Evolutionary conservation across 2,329 filamentous ascomycete genomes (phyloP).

Genomic region (Colletotrichum chrysophilum): DNA sequence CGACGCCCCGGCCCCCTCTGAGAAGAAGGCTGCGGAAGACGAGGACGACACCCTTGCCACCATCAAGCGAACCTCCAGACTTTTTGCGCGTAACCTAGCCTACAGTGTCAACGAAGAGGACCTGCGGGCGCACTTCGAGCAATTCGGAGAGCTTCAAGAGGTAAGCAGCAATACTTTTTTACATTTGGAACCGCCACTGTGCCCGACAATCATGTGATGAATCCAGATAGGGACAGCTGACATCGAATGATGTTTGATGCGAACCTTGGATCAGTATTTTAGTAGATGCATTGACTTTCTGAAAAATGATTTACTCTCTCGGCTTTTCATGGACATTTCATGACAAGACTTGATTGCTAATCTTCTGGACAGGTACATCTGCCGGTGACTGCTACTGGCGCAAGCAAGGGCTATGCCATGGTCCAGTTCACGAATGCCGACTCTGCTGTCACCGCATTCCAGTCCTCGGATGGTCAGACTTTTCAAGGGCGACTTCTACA

Average conservation of each 20-base stretch:
- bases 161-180: slow-evolving; percentile 62
- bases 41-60: slow-evolving; percentile 56
- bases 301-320: slow-evolving; percentile 52
- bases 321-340: neutral
- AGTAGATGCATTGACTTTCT: slow-evolving; percentile 99
- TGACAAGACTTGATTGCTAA: slow-evolving; percentile 13
- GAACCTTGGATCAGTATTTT: slow-evolving; percentile 94
- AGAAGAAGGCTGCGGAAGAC: slow-evolving; percentile 33
- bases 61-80: slow-evolving; percentile 74
- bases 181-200: slow-evolving; percentile 4
- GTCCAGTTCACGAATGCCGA: slow-evolving; percentile 77
- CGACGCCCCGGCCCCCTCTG: slow-evolving; percentile 9
- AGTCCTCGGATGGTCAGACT: slow-evolving; percentile 78
- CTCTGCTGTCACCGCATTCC: slow-evolving; percentile 79
- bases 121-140: slow-evolving; percentile 72
- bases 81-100: slow-evolving; percentile 89
- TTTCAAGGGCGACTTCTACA: slow-evolving; percentile 95
- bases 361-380: slow-evolving; percentile 76
- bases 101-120: slow-evolving; percentile 82
- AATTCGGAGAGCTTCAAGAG: slow-evolving; percentile 82
- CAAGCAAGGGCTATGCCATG: slow-evolving; percentile 90
- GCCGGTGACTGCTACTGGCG: slow-evolving; percentile 73
- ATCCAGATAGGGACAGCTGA: slow-evolving; percentile 99
- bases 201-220: slow-evolving; percentile 71
- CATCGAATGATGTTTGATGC: slow-evolving; percentile 87